These are phyloP conservation scores for Mortierella sp. DNA, from an alignment of 371 early-diverging fungal species.

Conservation along the genomic window DNA sequence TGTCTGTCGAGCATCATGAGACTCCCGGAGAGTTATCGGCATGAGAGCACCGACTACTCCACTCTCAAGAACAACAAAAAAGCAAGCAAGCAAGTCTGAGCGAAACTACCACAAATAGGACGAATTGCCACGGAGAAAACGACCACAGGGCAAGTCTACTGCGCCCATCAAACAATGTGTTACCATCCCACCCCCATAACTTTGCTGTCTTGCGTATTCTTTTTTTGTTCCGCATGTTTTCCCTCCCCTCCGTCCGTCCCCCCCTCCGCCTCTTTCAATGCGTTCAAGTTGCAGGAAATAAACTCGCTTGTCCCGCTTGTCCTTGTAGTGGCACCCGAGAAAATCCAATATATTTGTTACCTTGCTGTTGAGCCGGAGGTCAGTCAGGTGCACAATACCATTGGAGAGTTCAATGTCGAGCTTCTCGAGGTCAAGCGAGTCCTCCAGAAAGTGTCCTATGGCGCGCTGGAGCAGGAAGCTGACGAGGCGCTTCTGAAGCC, in stretches of 20 bases:
- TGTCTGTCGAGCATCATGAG: slow-evolving; percentile 4
- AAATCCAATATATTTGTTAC: slow-evolving; percentile 60
- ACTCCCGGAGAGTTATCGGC: background rate
- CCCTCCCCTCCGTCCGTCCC: background rate
- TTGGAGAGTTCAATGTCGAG: slow-evolving; percentile 90
- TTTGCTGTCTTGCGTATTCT: background rate
- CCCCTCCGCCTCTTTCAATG: background rate
- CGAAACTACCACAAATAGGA: background rate
- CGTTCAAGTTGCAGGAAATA: background rate
- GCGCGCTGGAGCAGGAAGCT: slow-evolving; percentile 88
- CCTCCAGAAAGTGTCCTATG: slow-evolving; percentile 87
- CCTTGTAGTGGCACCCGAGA: no score
- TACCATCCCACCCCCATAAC: background rate
- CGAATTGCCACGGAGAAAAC: background rate
- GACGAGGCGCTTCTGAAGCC: slow-evolving; percentile 86
- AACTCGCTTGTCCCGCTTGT: no score
- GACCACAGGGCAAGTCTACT: slow-evolving; percentile 3
- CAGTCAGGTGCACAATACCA: slow-evolving; percentile 83
- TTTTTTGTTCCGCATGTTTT: background rate
- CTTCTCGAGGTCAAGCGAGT: slow-evolving; percentile 85
- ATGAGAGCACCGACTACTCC: background rate
- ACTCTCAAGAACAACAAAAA: background rate
- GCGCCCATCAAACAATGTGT: slow-evolving; percentile 2
- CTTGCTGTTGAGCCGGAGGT: slow-evolving; percentile 83
- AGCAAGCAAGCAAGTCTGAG: background rate